Evolutionary conservation across 1,284 basidiomycete genomes (phyloP).

Genomic region (Phylloboletellus chloephorus): DNA sequence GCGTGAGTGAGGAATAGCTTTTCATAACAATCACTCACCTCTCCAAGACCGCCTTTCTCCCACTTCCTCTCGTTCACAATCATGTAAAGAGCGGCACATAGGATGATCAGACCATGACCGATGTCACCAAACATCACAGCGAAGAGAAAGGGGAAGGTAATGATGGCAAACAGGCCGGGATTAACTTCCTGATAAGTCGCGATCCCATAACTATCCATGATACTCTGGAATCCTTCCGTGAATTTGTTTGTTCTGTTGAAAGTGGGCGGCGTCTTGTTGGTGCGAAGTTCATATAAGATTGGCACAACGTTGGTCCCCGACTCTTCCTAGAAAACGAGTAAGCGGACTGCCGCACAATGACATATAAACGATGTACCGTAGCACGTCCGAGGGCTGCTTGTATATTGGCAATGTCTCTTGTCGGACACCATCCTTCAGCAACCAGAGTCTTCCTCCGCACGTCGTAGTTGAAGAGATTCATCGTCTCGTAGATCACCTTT

Average conservation of each 20-base stretch:
- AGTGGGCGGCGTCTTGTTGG: slow-evolving; percentile 91
- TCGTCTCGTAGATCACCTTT: slow-evolving; percentile 91
- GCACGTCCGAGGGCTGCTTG: slow-evolving; percentile 89
- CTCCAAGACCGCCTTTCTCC: slow-evolving; percentile 72
- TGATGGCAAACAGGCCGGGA: slow-evolving; percentile 89
- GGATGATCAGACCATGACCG: slow-evolving; percentile 89
- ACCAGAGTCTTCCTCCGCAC: slow-evolving; percentile 90
- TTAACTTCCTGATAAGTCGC: slow-evolving; percentile 97
- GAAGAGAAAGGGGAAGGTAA: slow-evolving; percentile 98
- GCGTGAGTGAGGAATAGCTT: slow-evolving; percentile 12
- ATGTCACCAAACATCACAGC: slow-evolving; percentile 99
- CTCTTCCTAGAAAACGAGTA: slow-evolving; percentile 58
- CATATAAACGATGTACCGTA: slow-evolving; percentile 51
- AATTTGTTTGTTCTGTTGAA: slow-evolving; percentile 96
- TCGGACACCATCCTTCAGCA: slow-evolving; percentile 97
- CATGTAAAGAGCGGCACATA: slow-evolving; percentile 77
- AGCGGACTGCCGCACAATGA: slow-evolving; percentile 3
- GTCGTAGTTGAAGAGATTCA: slow-evolving; percentile 95
- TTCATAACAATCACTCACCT: slow-evolving; percentile 44
- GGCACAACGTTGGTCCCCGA: slow-evolving; percentile 91
- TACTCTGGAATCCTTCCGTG: slow-evolving; percentile 95
- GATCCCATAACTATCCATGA: slow-evolving; percentile 97
- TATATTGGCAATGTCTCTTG: slow-evolving; percentile 82
- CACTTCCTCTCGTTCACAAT: slow-evolving; percentile 81
- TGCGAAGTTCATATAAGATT: slow-evolving; percentile 87